A percentile compares a stretch with the other conserved stretches of the same genome.
phyloP scores from a whole-genome alignment of 768 basidiomycete species.

The Infundibulicybe gibba region DNA sequence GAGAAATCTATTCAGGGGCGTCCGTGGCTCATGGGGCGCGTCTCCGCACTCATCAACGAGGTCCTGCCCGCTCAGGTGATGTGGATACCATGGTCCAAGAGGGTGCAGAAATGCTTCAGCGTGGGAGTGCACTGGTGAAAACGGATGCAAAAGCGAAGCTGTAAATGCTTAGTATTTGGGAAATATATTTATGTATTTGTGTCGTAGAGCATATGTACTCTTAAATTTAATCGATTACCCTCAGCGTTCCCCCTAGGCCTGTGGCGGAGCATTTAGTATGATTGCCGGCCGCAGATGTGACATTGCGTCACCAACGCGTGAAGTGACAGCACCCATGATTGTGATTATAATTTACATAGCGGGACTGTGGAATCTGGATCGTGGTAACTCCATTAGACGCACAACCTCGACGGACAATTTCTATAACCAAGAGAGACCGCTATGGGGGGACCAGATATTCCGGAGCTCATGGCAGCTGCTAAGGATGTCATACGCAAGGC shows the following conservation, averaged over 20 bases:
- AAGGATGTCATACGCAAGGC: slow-evolving; percentile 23
- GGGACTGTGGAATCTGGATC: no score
- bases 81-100: slow-evolving; percentile 69
- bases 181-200: slow-evolving; percentile 1
- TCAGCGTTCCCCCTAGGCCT: no score
- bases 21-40: slow-evolving; percentile 83
- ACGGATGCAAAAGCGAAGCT: slow-evolving; percentile 53
- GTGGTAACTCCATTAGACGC: no score
- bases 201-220: no score
- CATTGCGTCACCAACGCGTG: no score
- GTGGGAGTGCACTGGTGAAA: slow-evolving; percentile 32
- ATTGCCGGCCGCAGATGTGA: no score
- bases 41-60: slow-evolving; percentile 70
- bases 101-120: slow-evolving; percentile 30
- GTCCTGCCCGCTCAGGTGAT: slow-evolving; percentile 81
- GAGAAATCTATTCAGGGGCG: slow-evolving; percentile 65
- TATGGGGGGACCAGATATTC: slow-evolving; percentile 24
- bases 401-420: no score
- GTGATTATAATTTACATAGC: no score
- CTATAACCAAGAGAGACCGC: no score
- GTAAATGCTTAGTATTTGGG: slow-evolving; percentile 14
- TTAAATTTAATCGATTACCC: no score
- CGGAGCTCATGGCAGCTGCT: slow-evolving; percentile 25
- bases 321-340: no score
- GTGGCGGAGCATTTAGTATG: no score